Evolutionary conservation across 306 rosid genomes (phyloP).

Genomic region (Delonix regia): DNA sequence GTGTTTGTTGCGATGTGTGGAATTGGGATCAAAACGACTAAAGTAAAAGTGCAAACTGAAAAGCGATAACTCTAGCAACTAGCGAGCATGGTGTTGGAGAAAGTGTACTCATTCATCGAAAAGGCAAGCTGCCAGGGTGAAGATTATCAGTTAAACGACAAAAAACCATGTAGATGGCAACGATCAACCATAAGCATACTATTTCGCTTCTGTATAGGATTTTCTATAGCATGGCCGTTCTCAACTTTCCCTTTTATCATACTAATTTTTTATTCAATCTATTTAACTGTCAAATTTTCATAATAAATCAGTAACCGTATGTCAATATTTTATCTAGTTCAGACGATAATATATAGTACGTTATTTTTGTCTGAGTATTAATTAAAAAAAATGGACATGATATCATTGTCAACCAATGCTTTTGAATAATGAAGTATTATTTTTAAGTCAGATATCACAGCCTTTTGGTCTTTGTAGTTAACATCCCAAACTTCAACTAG

Average conservation of each 20-base stretch:
- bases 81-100: background rate
- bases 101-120: background rate
- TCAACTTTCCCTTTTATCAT: too few species aligned
- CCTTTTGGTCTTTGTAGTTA: background rate
- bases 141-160: background rate
- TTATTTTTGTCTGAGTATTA: too few species aligned
- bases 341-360: too few species aligned
- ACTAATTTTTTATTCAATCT: too few species aligned
- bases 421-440: background rate
- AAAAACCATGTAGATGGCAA: background rate
- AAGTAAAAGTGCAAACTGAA: background rate
- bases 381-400: background rate
- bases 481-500: too few species aligned
- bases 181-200: background rate
- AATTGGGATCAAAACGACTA: background rate
- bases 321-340: too few species aligned
- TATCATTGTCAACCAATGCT: background rate
- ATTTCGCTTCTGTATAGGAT: background rate
- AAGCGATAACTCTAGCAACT: background rate
- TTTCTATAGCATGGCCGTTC: background rate
- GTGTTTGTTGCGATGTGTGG: background rate
- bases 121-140: slow-evolving; percentile 17
- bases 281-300: too few species aligned
- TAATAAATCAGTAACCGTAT: too few species aligned
- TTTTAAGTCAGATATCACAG: background rate